Percentiles rank a stretch among this genome's conserved stretches.
These are phyloP conservation scores for Chalciporus sp. DNA, from an alignment of 1,284 basidiomycete species.

Conservation along the genomic window DNA sequence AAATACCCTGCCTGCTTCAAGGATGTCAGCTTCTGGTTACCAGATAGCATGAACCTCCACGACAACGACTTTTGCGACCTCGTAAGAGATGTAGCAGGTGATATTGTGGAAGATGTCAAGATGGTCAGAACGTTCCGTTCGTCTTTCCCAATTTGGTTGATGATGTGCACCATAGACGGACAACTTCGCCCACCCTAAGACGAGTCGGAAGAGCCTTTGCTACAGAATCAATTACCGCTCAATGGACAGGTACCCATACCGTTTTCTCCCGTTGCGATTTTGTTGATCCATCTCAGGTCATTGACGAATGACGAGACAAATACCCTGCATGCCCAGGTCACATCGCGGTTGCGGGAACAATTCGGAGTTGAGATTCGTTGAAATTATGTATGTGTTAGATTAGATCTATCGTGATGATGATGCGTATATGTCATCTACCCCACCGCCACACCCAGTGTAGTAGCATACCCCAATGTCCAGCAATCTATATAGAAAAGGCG, in stretches of 20 bases:
- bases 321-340: conserved; percentile 64
- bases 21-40: conserved; percentile 92
- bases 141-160: not conserved
- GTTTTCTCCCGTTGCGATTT: not conserved
- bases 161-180: conserved; percentile 68
- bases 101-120: conserved; percentile 90
- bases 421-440: conserved; percentile 21
- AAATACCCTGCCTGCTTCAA: conserved; percentile 89
- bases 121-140: conserved; percentile 51
- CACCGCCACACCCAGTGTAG: conserved; percentile 19
- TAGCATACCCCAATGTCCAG: conserved; percentile 18
- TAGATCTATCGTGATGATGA: conserved; percentile 36
- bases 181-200: conserved; percentile 90
- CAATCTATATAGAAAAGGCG: not conserved
- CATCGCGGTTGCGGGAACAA: conserved; percentile 52
- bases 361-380: conserved; percentile 82
- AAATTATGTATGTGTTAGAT: conserved; percentile 33
- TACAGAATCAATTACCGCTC: conserved; percentile 95
- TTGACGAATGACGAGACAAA: conserved; percentile 92
- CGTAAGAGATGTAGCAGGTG: conserved; percentile 89
- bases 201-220: conserved; percentile 77
- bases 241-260: conserved; percentile 79
- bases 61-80: conserved; percentile 98
- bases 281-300: conserved; percentile 51
- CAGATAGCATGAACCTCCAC: conserved; percentile 60